A percentile compares a stretch with the other conserved stretches of the same genome.
phyloP scores from a whole-genome alignment of 1,284 basidiomycete genomes.

The Naganishia sp. region DNA sequence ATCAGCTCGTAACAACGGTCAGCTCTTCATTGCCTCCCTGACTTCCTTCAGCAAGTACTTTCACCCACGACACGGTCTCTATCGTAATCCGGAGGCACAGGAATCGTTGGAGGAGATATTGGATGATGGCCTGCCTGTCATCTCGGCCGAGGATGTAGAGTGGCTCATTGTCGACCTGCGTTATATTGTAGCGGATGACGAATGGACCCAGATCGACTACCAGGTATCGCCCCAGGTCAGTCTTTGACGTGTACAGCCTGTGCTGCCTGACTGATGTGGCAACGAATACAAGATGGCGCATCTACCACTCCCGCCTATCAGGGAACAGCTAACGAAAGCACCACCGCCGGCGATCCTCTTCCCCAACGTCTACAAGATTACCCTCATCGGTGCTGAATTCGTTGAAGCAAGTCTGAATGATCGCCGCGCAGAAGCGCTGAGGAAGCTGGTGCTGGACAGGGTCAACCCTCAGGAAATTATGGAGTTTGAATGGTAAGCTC shows the following conservation, averaged over 20 bases:
- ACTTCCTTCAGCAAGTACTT: slow-evolving; percentile 24
- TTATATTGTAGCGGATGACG: slow-evolving; percentile 15
- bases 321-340: not conserved
- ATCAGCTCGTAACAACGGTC: not conserved
- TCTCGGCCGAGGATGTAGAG: slow-evolving; percentile 26
- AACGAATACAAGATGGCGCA: not conserved
- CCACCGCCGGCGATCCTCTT: slow-evolving; percentile 1
- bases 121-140: slow-evolving; percentile 16
- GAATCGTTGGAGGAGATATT: not conserved
- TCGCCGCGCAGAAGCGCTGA: slow-evolving; percentile 14
- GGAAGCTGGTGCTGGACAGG: slow-evolving; percentile 18
- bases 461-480: slow-evolving; percentile 14
- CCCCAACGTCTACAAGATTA: slow-evolving; percentile 25
- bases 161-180: slow-evolving; percentile 29
- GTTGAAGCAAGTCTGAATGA: slow-evolving; percentile 25
- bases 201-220: slow-evolving; percentile 18
- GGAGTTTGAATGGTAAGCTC: slow-evolving; percentile 23
- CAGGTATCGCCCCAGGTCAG: slow-evolving; percentile 15
- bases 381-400: slow-evolving; percentile 28
- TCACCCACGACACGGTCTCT: slow-evolving; percentile 17
- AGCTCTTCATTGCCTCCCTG: slow-evolving; percentile 12
- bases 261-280: no score
- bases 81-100: not conserved
- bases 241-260: not conserved
- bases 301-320: not conserved